Conservation (phyloP, 768 basidiomycete genomes). For the Suillus americanus region DNA sequence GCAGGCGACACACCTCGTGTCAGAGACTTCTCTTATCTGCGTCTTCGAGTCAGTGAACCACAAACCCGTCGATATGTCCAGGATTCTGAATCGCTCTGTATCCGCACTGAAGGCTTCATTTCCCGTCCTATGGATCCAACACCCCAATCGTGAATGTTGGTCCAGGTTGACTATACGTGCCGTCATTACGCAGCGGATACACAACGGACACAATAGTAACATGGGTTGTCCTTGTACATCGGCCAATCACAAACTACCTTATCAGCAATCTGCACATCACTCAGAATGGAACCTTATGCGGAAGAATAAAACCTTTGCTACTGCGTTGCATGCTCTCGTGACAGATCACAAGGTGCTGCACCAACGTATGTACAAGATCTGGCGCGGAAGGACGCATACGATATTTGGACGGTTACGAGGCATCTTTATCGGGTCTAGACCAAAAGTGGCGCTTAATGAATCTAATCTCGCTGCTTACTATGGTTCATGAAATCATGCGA, state of each 20-base stretch:
- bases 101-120: too few relatives aligned
- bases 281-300: constrained; percentile 63
- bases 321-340: constrained; percentile 51
- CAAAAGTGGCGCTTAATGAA: constrained; percentile 8
- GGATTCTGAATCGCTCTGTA: too few relatives aligned
- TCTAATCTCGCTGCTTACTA: constrained; percentile 66
- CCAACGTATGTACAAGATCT: constrained; percentile 89
- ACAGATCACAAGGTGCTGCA: constrained; percentile 64
- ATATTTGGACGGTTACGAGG: constrained; percentile 70
- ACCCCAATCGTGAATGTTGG: background rate
- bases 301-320: constrained; percentile 38
- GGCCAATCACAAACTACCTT: background rate
- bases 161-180: too few relatives aligned
- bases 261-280: constrained; percentile 73
- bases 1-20: too few relatives aligned
- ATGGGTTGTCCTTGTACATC: background rate
- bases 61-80: too few relatives aligned
- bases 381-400: constrained; percentile 62
- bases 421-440: constrained; percentile 58
- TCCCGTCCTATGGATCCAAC: too few relatives aligned
- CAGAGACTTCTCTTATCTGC: too few relatives aligned
- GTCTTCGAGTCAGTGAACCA: too few relatives aligned
- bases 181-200: too few relatives aligned
- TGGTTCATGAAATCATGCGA: constrained; percentile 70
- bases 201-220: too few relatives aligned